Percentiles rank a stretch among this genome's conserved stretches.
Conservation (phyloP, 2,329 filamentous ascomycete species). For the Phoma sp. region DNA sequence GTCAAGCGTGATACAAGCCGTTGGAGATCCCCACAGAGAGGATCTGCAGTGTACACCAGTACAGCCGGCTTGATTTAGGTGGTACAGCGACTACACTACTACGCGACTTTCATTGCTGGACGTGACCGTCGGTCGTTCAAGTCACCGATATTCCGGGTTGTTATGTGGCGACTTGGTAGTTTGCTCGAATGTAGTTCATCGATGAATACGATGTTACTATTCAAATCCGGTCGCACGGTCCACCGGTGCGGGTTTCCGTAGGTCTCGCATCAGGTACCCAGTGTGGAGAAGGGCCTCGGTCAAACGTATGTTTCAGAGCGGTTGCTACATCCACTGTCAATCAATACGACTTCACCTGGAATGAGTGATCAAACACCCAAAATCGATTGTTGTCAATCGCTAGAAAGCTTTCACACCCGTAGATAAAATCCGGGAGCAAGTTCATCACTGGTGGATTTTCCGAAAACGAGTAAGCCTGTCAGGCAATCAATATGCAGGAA, state of each 20-base stretch:
- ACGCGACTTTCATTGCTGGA: not conserved
- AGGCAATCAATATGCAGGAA: slow-evolving; percentile 31
- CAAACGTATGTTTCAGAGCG: not conserved
- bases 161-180: not conserved
- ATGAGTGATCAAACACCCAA: not conserved
- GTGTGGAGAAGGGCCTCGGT: not conserved
- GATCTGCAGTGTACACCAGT: slow-evolving; percentile 10
- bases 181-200: slow-evolving; percentile 1
- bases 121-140: slow-evolving; percentile 19
- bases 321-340: not conserved
- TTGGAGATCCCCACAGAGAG: slow-evolving; percentile 3
- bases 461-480: slow-evolving; percentile 37
- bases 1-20: not conserved
- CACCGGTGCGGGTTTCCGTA: slow-evolving; percentile 30
- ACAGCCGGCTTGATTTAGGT: not conserved
- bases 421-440: not conserved
- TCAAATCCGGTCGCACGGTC: slow-evolving; percentile 28
- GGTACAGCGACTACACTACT: not conserved
- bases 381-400: no score
- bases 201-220: slow-evolving; percentile 9
- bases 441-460: not conserved
- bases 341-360: not conserved
- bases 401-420: no score
- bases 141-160: slow-evolving; percentile 23
- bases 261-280: slow-evolving; percentile 8